These are phyloP conservation scores for Cryptomeria japonica DNA, from an alignment of 75 land plant genomes.

Conservation along the genomic window DNA sequence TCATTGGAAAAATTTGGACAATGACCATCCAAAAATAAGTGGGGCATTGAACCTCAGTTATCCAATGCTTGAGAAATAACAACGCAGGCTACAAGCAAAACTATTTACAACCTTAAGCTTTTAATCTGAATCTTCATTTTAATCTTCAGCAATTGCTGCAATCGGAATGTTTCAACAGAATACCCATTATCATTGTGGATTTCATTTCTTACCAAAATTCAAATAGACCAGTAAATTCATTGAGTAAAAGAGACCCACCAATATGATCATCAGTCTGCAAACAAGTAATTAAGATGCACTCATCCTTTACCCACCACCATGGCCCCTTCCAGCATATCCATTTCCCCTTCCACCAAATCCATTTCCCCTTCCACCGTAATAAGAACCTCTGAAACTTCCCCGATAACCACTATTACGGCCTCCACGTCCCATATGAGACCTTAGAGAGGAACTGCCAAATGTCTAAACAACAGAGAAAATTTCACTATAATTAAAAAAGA, in stretches of 20 bases:
- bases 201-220: background rate
- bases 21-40: background rate
- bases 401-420: slow-evolving; percentile 30
- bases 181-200: background rate
- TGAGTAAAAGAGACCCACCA: background rate
- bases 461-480: slow-evolving; percentile 24
- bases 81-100: background rate
- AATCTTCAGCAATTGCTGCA: background rate
- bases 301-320: slow-evolving; percentile 1
- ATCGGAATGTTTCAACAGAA: background rate
- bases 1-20: background rate
- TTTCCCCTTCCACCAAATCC: slow-evolving; percentile 34
- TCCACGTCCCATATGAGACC: slow-evolving; percentile 42
- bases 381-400: slow-evolving; percentile 36
- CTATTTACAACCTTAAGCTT: background rate
- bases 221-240: background rate
- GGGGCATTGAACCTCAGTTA: background rate
- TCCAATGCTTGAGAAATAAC: background rate
- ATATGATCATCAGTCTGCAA: background rate
- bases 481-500: background rate
- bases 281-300: background rate
- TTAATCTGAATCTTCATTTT: background rate
- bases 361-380: slow-evolving; percentile 28
- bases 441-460: slow-evolving; percentile 36
- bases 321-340: slow-evolving; percentile 43